Evolutionary conservation across 2,329 filamentous ascomycete genomes (phyloP), one percentile per base, ranked within the genome.

Genomic region (Periconia macrospinosa): DNA sequence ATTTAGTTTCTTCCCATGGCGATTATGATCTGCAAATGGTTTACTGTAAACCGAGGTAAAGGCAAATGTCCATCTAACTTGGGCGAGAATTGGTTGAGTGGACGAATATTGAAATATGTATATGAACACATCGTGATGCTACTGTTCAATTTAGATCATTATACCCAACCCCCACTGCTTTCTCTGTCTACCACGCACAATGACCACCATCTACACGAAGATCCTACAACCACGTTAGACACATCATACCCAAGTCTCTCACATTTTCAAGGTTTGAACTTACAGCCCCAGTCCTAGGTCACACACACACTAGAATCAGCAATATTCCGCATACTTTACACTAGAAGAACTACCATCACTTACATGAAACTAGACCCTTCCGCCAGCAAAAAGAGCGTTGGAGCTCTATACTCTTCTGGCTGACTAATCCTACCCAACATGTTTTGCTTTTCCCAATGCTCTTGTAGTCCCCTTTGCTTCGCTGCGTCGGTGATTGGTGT

Each of bases 321-420:
- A 37, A 30, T 46, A 3, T 15, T 27, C 9, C 42, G 17, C 42
- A 14, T 44, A 3, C 8, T 8, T 27, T 27, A 8, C 3, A 27
- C 23, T 8, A 5, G 23, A 44, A 11, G 6, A n/a, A 43, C 11
- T n/a, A 5, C 17, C 6, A 19, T 43, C 19, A 43, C 19, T 43
- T 18, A 2, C 55, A 92, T 86, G 73, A 92, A 93, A 47, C 79
- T 80, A 48, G 85, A 86, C 8, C 62, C 67, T 2, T 66, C 63
- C 1, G 54, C 58, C n/a, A 68, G 41, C 45, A 68, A 45, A 59
- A 78, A 72, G 18, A 69, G n/a, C n/a, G 60, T 55, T 0, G 63
- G 56, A 6, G 55, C 63, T 40, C 62, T 57, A 35, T 56, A 67
- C 47, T 69, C 66, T 17, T 67, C 60, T 15, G 56, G 52, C 47